These are phyloP conservation scores for Penicillium odoratum DNA, from an alignment of 495 filamentous ascomycete genomes.

Conservation along the genomic window DNA sequence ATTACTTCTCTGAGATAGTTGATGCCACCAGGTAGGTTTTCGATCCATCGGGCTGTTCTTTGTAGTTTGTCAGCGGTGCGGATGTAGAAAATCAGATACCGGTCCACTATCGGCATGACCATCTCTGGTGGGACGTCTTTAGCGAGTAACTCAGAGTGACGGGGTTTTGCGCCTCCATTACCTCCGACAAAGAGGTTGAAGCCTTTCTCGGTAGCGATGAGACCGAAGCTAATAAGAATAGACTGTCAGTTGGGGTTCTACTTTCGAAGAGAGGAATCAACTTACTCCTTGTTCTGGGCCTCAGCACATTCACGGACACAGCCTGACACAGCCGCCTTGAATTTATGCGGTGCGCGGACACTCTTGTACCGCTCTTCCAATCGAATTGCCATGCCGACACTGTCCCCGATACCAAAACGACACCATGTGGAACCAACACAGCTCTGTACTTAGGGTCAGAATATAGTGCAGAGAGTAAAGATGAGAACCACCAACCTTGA, in stretches of 20 bases:
- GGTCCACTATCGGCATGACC: conserved; percentile 82
- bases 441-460: conserved; percentile 41
- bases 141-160: conserved; percentile 82
- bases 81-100: conserved; percentile 96
- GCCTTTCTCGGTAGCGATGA: conserved; percentile 92
- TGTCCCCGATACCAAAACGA: conserved; percentile 88
- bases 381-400: conserved; percentile 93
- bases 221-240: conserved; percentile 66
- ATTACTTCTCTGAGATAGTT: conserved; percentile 81
- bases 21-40: conserved; percentile 83
- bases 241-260: conserved; percentile 7
- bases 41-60: conserved; percentile 90
- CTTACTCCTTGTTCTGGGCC: conserved; percentile 91
- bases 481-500: conserved; percentile 56
- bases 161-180: conserved; percentile 87
- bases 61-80: conserved; percentile 94
- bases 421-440: conserved; percentile 97
- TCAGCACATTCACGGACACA: conserved; percentile 95
- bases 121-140: conserved; percentile 88
- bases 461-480: not conserved
- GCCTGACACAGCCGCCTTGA: conserved; percentile 90
- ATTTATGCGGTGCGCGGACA: conserved; percentile 86
- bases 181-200: conserved; percentile 95
- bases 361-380: conserved; percentile 95
- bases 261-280: not conserved